These are phyloP conservation scores for Termitomyces sp. DNA, from an alignment of 768 basidiomycete species.

Conservation along the genomic window DNA sequence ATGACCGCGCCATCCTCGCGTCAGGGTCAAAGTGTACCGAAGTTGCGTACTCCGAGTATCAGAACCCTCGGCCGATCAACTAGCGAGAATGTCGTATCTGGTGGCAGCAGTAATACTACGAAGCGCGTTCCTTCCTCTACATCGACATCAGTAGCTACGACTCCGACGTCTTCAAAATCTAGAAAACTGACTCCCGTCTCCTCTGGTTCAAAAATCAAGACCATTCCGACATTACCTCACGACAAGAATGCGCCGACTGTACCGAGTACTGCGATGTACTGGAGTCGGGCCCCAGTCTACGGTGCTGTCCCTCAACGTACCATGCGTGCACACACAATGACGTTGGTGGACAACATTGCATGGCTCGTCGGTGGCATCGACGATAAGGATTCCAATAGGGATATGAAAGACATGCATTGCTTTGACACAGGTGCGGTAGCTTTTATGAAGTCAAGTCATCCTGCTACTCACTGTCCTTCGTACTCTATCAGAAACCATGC, in stretches of 20 bases:
- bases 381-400: constrained; percentile 65
- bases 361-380: constrained; percentile 93
- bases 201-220: constrained; percentile 32
- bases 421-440: constrained; percentile 69
- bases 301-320: constrained; percentile 60
- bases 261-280: constrained; percentile 77
- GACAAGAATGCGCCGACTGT: constrained; percentile 52
- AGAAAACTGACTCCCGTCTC: constrained; percentile 10
- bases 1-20: constrained; percentile 11
- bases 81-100: constrained; percentile 9
- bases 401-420: constrained; percentile 75
- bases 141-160: constrained; percentile 3
- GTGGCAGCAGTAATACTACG: constrained; percentile 2
- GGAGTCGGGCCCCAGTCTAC: constrained; percentile 80
- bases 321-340: constrained; percentile 81
- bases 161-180: constrained; percentile 17
- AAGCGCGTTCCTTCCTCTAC: constrained; percentile 17
- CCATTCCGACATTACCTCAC: constrained; percentile 56
- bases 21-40: constrained; percentile 1
- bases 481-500: constrained; percentile 65
- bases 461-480: background rate
- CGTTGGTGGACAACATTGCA: constrained; percentile 72
- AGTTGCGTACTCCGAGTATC: constrained; percentile 24
- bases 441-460: background rate
- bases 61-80: constrained; percentile 27